A percentile compares a stretch with the other conserved stretches of the same genome.
Conservation (phyloP, 441 rosid genomes). For the Rhodomyrtus psidioides region DNA sequence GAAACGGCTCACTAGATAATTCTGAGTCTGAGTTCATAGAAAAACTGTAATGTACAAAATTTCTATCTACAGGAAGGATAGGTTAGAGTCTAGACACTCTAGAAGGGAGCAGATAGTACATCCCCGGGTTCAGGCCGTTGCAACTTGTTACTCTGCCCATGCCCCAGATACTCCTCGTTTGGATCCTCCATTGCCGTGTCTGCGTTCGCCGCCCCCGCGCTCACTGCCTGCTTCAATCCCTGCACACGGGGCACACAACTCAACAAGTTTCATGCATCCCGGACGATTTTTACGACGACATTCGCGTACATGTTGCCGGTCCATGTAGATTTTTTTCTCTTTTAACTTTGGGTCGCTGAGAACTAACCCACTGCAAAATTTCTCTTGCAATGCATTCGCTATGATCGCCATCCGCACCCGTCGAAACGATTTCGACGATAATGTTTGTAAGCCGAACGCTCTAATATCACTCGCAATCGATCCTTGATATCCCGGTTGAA, state of each 20-base stretch:
- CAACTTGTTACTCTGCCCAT: not conserved
- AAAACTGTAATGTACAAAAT: too few species aligned
- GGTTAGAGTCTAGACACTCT: not conserved
- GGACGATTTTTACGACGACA: not conserved
- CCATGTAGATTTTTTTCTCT: not conserved
- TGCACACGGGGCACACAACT: not conserved
- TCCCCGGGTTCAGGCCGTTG: not conserved
- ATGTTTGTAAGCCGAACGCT: not conserved
- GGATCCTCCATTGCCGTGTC: not conserved
- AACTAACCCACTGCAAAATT: not conserved
- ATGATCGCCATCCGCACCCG: accelerated
- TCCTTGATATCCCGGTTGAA: not conserved
- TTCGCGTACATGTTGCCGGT: not conserved
- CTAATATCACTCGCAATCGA: not conserved
- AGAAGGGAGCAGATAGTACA: not conserved
- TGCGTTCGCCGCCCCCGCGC: not conserved
- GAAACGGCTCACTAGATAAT: too few species aligned
- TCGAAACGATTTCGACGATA: not conserved
- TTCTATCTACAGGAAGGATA: too few species aligned
- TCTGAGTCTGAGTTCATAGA: too few species aligned
- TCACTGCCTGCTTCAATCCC: slow-evolving; percentile 29
- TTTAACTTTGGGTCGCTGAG: not conserved
- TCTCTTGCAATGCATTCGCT: not conserved
- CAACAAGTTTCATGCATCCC: too few species aligned
- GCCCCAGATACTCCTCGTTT: not conserved